A percentile compares a stretch with the other conserved stretches of the same genome.
Conservation (phyloP, 2,329 filamentous ascomycete genomes). For the Scytalidium lignicola region DNA sequence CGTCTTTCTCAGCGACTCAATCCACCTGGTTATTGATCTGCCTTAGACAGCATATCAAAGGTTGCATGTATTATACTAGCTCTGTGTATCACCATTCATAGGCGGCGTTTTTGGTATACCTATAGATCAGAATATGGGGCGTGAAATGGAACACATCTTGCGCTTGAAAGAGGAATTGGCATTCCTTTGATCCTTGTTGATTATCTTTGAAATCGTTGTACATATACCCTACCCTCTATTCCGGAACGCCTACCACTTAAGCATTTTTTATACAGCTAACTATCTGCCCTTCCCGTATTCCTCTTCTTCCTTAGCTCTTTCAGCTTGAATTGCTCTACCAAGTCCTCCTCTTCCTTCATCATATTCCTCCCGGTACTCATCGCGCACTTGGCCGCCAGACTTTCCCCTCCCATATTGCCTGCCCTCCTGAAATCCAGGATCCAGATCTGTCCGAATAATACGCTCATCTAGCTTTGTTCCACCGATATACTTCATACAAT, state of each 20-base stretch:
- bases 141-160: slow-evolving; percentile 11
- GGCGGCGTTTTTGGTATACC: slow-evolving; percentile 20
- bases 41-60: slow-evolving; percentile 1
- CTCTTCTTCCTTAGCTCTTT: slow-evolving; percentile 52
- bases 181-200: background rate
- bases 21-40: slow-evolving; percentile 75
- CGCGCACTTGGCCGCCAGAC: slow-evolving; percentile 91
- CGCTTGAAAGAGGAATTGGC: background rate
- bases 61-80: slow-evolving; percentile 16
- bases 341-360: slow-evolving; percentile 91
- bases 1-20: slow-evolving; percentile 91
- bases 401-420: slow-evolving; percentile 94
- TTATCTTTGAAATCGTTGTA: background rate
- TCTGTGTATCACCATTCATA: slow-evolving; percentile 17
- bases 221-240: slow-evolving; percentile 15
- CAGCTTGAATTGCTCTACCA: slow-evolving; percentile 69
- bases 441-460: slow-evolving; percentile 90
- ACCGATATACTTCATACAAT: slow-evolving; percentile 98
- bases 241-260: slow-evolving; percentile 12
- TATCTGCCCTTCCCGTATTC: slow-evolving; percentile 54
- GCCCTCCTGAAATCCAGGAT: slow-evolving; percentile 93
- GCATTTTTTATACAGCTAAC: slow-evolving; percentile 6
- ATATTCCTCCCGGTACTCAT: slow-evolving; percentile 96
- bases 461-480: slow-evolving; percentile 97
- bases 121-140: slow-evolving; percentile 20